Evolutionary conservation across 2,329 filamentous ascomycete species (phyloP).

Genomic region (Epichloe baconii): DNA sequence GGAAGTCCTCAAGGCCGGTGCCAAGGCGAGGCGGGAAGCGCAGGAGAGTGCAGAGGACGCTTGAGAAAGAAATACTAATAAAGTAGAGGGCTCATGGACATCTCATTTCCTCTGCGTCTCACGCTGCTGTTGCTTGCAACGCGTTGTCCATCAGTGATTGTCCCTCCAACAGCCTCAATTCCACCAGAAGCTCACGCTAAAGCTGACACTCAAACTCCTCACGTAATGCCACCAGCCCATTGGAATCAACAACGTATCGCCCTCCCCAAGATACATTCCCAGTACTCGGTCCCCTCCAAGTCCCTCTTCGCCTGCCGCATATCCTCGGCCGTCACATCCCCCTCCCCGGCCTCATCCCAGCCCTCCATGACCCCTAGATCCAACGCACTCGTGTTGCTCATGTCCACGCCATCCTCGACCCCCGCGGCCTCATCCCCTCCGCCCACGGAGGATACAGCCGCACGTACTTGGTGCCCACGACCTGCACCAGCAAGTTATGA

Average conservation of each 20-base stretch:
- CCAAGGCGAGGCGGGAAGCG: slow-evolving; percentile 38
- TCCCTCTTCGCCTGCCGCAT: slow-evolving; percentile 26
- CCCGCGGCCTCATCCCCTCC: slow-evolving; percentile 47
- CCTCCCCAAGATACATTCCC: slow-evolving; percentile 71
- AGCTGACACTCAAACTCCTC: slow-evolving; percentile 68
- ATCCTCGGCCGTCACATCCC: slow-evolving; percentile 12
- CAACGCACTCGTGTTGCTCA: slow-evolving; percentile 77
- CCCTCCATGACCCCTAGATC: slow-evolving; percentile 62
- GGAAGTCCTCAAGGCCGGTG: slow-evolving; percentile 48
- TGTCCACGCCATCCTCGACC: slow-evolving; percentile 61
- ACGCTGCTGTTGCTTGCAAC: too few species aligned
- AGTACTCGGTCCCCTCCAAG: slow-evolving; percentile 49
- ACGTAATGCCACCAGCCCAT: slow-evolving; percentile 99
- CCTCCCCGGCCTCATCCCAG: slow-evolving; percentile 33
- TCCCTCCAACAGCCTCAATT: slow-evolving; percentile 27
- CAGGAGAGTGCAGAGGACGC: slow-evolving; percentile 23
- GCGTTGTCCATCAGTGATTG: too few species aligned
- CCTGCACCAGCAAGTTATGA: slow-evolving; percentile 82
- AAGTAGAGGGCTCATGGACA: too few species aligned
- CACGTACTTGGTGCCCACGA: slow-evolving; percentile 86
- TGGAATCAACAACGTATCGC: slow-evolving; percentile 81
- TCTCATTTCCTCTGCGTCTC: too few species aligned
- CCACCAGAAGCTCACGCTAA: slow-evolving; percentile 98
- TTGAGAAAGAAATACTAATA: background rate
- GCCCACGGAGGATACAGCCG: slow-evolving; percentile 65